Percentiles rank a stretch among this genome's conserved stretches.
Conservation (phyloP, 441 rosid species). For the Pelargonium citronellum region DNA sequence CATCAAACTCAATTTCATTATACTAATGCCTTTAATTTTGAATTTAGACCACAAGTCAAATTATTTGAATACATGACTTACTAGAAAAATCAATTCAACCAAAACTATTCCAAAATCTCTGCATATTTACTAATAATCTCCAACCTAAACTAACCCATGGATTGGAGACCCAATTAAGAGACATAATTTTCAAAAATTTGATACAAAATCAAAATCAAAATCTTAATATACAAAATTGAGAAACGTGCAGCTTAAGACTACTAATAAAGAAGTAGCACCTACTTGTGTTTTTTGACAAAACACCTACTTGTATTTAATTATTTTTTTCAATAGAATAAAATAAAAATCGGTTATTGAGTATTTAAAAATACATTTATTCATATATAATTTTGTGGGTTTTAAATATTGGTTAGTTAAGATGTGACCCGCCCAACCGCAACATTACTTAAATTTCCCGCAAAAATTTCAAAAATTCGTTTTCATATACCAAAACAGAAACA, state of each 20-base stretch:
- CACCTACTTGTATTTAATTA: neutral
- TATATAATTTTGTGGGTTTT: neutral
- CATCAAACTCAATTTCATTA: no score
- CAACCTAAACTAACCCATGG: no score
- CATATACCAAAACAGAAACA: neutral
- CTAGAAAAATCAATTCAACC: no score
- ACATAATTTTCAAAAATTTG: neutral
- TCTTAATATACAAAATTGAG: no score
- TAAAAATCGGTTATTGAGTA: neutral
- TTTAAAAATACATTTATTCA: no score
- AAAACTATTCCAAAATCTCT: no score
- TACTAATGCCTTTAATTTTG: no score
- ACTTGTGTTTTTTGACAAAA: neutral
- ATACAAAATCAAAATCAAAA: neutral
- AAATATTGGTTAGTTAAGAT: constrained; percentile 4
- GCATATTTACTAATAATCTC: no score
- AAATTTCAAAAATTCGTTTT: neutral
- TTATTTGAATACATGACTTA: no score
- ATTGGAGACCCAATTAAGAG: no score
- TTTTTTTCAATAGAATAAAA: neutral
- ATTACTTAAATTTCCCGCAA: neutral
- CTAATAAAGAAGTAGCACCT: neutral
- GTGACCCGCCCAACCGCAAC: neutral
- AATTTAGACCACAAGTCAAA: no score
- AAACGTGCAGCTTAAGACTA: no score